phyloP scores from a whole-genome alignment of 2,329 filamentous ascomycete species.

The Hypoxylon sp. region DNA sequence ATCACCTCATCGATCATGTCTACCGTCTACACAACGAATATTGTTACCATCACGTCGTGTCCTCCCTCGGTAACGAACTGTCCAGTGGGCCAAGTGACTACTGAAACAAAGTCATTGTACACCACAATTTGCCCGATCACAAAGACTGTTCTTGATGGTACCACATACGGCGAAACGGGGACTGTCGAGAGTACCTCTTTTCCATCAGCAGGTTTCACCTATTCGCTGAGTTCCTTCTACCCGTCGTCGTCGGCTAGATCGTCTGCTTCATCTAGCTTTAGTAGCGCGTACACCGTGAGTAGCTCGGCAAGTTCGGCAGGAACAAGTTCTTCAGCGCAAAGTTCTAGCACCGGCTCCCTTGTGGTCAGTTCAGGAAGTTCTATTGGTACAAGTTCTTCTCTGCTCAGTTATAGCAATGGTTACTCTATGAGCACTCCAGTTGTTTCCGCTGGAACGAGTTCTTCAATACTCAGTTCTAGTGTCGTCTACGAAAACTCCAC shows the following conservation, averaged over 20 bases:
- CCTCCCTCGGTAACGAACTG: constrained; percentile 50
- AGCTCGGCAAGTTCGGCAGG: constrained; percentile 6
- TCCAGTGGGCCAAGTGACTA: constrained; percentile 52
- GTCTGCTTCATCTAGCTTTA: constrained; percentile 17
- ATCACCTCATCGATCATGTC: constrained; percentile 50
- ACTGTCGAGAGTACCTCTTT: constrained; percentile 19
- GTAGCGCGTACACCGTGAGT: constrained; percentile 3
- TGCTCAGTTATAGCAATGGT: constrained; percentile 13
- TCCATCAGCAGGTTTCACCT: constrained; percentile 11
- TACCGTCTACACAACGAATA: constrained; percentile 53
- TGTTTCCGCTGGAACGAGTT: constrained; percentile 14
- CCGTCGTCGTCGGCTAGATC: constrained; percentile 13
- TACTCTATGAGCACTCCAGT: constrained; percentile 5
- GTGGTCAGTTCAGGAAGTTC: constrained; percentile 9
- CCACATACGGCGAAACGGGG: constrained; percentile 45
- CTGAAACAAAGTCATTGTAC: constrained; percentile 51
- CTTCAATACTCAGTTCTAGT: constrained; percentile 37
- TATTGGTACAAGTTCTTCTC: constrained; percentile 16
- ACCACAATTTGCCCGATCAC: constrained; percentile 55
- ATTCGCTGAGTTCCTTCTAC: constrained; percentile 22
- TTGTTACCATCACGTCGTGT: constrained; percentile 51
- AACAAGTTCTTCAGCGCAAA: constrained; percentile 14
- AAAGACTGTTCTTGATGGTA: constrained; percentile 52
- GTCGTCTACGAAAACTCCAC: constrained; percentile 43
- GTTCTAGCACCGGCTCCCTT: constrained; percentile 17